These are phyloP conservation scores for Torulaspora franciscae DNA, from an alignment of 805 yeast species.

Conservation along the genomic window DNA sequence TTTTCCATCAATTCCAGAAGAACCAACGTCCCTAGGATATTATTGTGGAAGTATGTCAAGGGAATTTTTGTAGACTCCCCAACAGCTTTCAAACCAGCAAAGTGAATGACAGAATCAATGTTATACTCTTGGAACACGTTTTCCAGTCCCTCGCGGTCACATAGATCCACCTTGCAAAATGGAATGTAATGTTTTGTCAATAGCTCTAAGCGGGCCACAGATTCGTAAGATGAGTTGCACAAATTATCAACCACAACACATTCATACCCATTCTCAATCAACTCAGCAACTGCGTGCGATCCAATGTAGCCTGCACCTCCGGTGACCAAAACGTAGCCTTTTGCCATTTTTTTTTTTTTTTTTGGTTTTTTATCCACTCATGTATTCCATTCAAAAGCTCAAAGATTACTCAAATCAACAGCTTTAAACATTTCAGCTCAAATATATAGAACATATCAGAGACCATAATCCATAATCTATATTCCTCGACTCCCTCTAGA, in stretches of 20 bases:
- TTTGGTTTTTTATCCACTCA: too few relatives aligned
- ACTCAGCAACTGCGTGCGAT: conserved; percentile 68
- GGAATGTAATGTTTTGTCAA: conserved; percentile 46
- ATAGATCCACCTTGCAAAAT: conserved; percentile 54
- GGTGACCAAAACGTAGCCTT: conserved; percentile 62
- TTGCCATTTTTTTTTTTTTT: conserved; percentile 9
- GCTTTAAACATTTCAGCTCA: too few relatives aligned
- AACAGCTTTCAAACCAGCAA: conserved; percentile 81
- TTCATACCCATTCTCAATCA: conserved; percentile 55
- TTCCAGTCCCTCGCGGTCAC: conserved; percentile 46
- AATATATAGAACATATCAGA: too few relatives aligned
- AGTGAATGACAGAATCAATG: conserved; percentile 62
- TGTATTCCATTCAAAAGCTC: too few relatives aligned
- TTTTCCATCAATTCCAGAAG: conserved; percentile 51
- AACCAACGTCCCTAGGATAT: conserved; percentile 58
- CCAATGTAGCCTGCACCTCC: conserved; percentile 90
- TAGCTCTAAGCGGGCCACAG: conserved; percentile 57
- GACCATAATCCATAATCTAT: too few relatives aligned
- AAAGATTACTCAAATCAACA: too few relatives aligned
- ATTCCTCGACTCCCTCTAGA: too few relatives aligned
- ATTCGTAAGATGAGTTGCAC: conserved; percentile 60
- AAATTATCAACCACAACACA: conserved; percentile 73
- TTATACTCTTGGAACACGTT: conserved; percentile 45
- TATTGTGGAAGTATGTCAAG: conserved; percentile 60
- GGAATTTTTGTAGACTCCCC: conserved; percentile 72